Evolutionary conservation across 768 basidiomycete species (phyloP), one percentile per base, ranked within the genome.

Genomic region (Sporobolomyces phaffii): DNA sequence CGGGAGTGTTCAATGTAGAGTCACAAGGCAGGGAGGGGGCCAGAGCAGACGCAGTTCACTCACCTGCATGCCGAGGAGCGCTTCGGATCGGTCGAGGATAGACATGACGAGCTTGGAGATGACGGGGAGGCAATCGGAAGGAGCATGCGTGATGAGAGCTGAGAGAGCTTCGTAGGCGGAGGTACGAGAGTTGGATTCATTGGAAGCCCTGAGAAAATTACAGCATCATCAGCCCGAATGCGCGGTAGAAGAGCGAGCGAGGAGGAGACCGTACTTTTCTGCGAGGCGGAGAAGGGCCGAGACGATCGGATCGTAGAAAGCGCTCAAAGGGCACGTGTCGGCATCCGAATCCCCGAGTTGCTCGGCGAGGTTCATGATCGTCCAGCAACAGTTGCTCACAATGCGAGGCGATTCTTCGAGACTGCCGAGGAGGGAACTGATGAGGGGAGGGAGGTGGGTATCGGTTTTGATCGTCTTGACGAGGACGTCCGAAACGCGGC

Each of bases 101-200:
- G 87, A 85, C 43, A 91, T 81, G 34, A 86, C 81, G 10, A 91
- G 89, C 73, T 85, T 89, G 70, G 89, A 87, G 18, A 97, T 88
- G 49, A 90, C 85, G 11, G 83, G 78, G 49, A 97, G 83, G 24
- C 85, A 85, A 74, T 97, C 92, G 29, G 82, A 78, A 5, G 90
- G 85, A 0, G 91, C 85, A 69, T 93, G 86, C 3, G 86, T 83
- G 43, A 92, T 83, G 74, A 89, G 91, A 6, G 90, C 86, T 1
- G 90, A 87, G 68, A 98, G 89, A 15, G 94, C 91, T 77, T 97
- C 91, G 75, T 99, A 98, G 3, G 94, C 93, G 6, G 94, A 88
- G 3, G 91, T 94, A 69, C 96, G 84, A 79, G 87, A 91, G 79
- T 96, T 94, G 47, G 87, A 82, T 75, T 98, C 93, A 77, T 96